A percentile compares a stretch with the other conserved stretches of the same genome.
Conservation (phyloP, 805 yeast species). For the Lachancea lanzarotensis region DNA sequence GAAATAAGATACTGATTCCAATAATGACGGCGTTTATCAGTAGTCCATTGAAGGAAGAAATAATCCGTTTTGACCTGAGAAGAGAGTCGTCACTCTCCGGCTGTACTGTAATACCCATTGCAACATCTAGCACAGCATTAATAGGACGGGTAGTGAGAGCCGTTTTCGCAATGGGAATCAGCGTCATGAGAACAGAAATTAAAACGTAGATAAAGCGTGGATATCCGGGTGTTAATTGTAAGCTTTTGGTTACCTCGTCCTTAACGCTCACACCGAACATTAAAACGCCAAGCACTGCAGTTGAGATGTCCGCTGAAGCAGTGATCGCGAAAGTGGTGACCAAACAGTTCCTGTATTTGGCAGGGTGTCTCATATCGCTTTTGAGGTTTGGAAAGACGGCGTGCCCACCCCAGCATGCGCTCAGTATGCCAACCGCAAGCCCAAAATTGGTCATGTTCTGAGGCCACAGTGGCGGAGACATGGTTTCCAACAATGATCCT, state of each 20-base stretch:
- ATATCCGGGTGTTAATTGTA: constrained; percentile 59
- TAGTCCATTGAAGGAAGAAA: constrained; percentile 31
- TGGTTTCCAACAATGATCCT: constrained; percentile 63
- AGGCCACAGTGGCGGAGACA: constrained; percentile 67
- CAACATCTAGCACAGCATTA: constrained; percentile 57
- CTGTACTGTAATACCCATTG: constrained; percentile 33
- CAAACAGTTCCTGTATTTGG: constrained; percentile 48
- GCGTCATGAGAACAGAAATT: constrained; percentile 64
- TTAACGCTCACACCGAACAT: constrained; percentile 71
- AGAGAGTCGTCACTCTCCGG: constrained; percentile 17
- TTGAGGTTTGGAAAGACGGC: constrained; percentile 71
- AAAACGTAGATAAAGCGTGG: constrained; percentile 54
- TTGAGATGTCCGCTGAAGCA: constrained; percentile 50
- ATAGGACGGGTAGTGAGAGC: constrained; percentile 83
- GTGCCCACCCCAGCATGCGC: constrained; percentile 85
- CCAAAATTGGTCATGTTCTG: constrained; percentile 42
- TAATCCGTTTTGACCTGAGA: constrained; percentile 12
- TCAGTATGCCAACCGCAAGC: constrained; percentile 56
- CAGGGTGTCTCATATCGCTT: constrained; percentile 65
- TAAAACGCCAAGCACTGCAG: constrained; percentile 61
- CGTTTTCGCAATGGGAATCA: constrained; percentile 76
- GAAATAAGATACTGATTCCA: constrained; percentile 54
- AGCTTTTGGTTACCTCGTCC: constrained; percentile 73
- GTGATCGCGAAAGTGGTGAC: constrained; percentile 55
- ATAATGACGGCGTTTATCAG: constrained; percentile 54